phyloP scores from a whole-genome alignment of 2,329 filamentous ascomycete genomes.

The Cercospora zeae-maydis region DNA sequence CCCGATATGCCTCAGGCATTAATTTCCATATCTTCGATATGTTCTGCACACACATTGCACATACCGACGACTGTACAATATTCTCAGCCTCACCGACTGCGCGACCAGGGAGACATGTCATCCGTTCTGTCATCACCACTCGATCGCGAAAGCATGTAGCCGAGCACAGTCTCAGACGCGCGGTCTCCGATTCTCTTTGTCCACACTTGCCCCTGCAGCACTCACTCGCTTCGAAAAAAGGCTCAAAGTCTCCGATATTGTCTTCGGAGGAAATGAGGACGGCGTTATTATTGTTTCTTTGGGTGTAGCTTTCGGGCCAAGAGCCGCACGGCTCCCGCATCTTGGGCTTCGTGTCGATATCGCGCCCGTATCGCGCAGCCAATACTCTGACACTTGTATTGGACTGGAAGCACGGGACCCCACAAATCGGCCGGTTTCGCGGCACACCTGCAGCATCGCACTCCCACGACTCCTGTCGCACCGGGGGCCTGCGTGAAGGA shows the following conservation, averaged over 20 bases:
- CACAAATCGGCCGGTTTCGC: neutral
- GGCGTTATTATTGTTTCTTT: neutral
- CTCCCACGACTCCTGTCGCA: neutral
- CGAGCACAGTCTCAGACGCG: neutral
- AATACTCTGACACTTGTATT: neutral
- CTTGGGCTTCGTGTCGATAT: neutral
- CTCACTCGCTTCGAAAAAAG: neutral
- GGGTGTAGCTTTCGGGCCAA: neutral
- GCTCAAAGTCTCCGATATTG: neutral
- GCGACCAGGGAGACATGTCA: neutral
- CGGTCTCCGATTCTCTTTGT: neutral
- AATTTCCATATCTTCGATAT: neutral
- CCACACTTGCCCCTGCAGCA: neutral
- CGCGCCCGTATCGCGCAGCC: neutral
- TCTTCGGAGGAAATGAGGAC: neutral
- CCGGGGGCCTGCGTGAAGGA: neutral
- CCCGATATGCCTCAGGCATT: neutral
- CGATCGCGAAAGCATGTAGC: neutral
- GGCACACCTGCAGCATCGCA: neutral
- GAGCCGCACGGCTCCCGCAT: neutral
- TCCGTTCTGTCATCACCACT: neutral
- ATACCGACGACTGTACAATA: neutral
- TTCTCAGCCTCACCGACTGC: neutral
- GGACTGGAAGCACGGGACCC: neutral
- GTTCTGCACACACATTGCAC: too few species aligned